Base-by-base conservation (phyloP, 257 asterid species). In the Rubia yunnanensis region DNA sequence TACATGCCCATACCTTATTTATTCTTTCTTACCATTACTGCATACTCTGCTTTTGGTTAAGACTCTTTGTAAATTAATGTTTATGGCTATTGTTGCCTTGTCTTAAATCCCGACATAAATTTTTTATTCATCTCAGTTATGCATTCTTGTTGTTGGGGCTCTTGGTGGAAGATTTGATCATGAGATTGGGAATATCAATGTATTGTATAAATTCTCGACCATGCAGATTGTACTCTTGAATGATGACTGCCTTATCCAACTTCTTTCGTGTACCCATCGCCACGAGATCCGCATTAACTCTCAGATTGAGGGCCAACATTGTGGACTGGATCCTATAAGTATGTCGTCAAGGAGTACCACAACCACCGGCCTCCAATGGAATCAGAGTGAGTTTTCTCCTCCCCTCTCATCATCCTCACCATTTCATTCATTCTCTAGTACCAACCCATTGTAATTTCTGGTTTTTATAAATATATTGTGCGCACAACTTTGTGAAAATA, bases 131-230 rank as follows among this genome's bases (percentile, higher is more conserved):
- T n/a, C n/a, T 53, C 87, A 89, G 96, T 18, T 84, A 41, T 82
- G 91, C 79, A 77, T 90, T 73, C 96, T 88, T 72, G 97, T 79
- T 70, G 83, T 85, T 27, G 99, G 97, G 67, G 99, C 96, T 41
- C 95, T 89, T 63, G 97, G 99, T 73, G 99, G 99, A 71, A 86
- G 97, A 76, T 92, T 92, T 69, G 96, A 94, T 70, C 99, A 90
- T 55, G 97, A 94, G 82, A 76, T 83, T 71, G 97, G 97, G 60
- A 94, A 94, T 62, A 88, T 88, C 78, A 90, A 94, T 23, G 91
- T 88, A 9, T 68, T 88, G 23, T 94, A 84, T 64, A 80, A 60
- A 64, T 94, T 94, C 80, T 70, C 96, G 10, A 69, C 73, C 77
- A 73, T 72, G 41, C 76, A 80, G 58, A 84, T 92, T 70, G 65